Evolutionary conservation across 2,329 filamentous ascomycete species (phyloP), one percentile per base, ranked within the genome.

Genomic region (Epichloe baconii): DNA sequence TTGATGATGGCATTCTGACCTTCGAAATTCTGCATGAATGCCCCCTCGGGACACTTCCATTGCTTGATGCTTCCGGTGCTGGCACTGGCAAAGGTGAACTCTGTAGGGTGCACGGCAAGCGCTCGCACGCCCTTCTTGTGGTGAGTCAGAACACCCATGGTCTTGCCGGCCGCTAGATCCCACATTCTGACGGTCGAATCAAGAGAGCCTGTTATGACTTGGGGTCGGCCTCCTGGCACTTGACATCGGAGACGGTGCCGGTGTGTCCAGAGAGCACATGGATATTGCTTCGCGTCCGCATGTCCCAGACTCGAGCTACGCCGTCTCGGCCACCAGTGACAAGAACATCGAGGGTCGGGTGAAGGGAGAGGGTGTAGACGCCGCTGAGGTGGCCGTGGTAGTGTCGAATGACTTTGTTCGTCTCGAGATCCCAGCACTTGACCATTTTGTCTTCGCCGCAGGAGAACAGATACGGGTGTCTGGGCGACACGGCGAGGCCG

Each of bases 401-500:
- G 69, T 96, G 89, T 40, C 91, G 81, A 63, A 97, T 96, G 54
- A 98, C 93, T 69, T 96, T 96, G 73, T 98, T 98, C n/a, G 91
- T 96, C 69, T 98, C 93, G 57, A 98, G 72, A 71, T 98, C 93
- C 93, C 93, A 98, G 71, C 93, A 98, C 70, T 98, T 98, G 55
- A 98, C 93, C 90, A 96, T 96, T 74, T 98, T 98, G 67, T 98
- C 93, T 69, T 98, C 93, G 53, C 88, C 94, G 63, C 93, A 98
- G 11, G 89, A 95, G 69, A 98, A 98, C 10, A 98, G 78, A 64
- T 98, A 98, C 0, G 93, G 94, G 69, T 98, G 93, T 45, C 93
- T 77, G 15, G 90, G 87, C 19, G 88, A 95, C 7, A 98, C 88
- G 0, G 91, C 93, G 46, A 98, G 77, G 2, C 93, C 93, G 49